Base-by-base conservation (phyloP, 176 grass and related monocot genomes). In the Leersia perrieri region DNA sequence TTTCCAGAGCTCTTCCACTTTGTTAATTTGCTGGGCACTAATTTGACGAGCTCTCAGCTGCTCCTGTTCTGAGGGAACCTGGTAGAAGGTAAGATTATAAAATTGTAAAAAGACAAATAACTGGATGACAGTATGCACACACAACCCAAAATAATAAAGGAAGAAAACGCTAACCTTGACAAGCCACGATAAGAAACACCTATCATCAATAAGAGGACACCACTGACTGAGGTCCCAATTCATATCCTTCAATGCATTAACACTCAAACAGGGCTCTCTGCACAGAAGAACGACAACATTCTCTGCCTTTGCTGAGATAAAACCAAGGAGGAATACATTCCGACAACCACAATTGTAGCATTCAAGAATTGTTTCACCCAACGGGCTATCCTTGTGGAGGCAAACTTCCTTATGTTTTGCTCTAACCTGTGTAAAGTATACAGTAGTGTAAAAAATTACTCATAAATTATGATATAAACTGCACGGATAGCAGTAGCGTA, bases 21-120 rank as follows among this genome's bases (percentile, higher is more conserved):
- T 99, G 78, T 99, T 99, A 88, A 99, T 99, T 88, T 99, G 97
- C 33, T 99, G 97, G 34, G 97, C 97, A 73, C 97, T 99, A 70
- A 99, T 88, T 86, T 99, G 97, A 61, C 93, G 91, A 25, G 97
- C 97, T 79, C 93, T 93, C 73, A 99, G 72, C 77, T 99, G 97
- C 79, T 99, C 97, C 81, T 96, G 97, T 81, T 99, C 97, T 66
- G 93, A 96, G 29, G 97, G 97, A 68, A 99, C 85, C 97, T 99
- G 90, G 41, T 73, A 83, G 66, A 40, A 38, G 33, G 13, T 42
- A 90, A 84, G 76, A 63, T 53, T 66, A 34, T 11, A 75, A 33
- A 66, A 63, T 74, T 76, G 53, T 66, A 22, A 87, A 33, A 62
- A 75, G 38, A 42, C 64, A 53, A 45, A 13, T 72, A 61, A 68